Base-by-base conservation (phyloP, 495 filamentous ascomycete species). In the Neurospora sp. region DNA sequence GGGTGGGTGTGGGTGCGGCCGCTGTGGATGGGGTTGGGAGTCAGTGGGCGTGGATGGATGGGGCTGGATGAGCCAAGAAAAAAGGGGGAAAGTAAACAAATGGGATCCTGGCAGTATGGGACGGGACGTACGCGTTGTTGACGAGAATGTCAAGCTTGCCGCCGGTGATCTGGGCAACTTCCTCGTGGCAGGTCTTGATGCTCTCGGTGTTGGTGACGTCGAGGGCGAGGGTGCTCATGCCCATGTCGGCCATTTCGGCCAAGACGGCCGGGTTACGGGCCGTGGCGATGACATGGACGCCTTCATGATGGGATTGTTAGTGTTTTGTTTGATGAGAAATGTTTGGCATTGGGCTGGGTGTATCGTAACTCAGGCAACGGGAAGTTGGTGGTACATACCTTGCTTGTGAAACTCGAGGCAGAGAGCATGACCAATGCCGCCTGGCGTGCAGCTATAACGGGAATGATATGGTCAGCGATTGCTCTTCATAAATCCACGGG, bases 71-170 rank as follows among this genome's bases (percentile, higher is more conserved):
- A 14, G 11, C 20, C 4, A 7, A 16, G 20, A 35, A 7, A 40
- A 46, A 4, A 69, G 12, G 62, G 72, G 18, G 71, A 66, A 12
- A 66, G 71, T 14, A 38, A 44, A 69, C 35, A 20, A 16, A 46
- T 12, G 35, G 48, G 11, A 41, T 1, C 2, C 46, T 23, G 23
- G 20, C n/a, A 40, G 20, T 1, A 10, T 16, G 66, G 35, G 20
- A 9, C 31, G n/a, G 38, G 23, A 78, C 85, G 46, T 66, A 86
- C 84, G 89, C 89, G 77, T 92, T 92, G 78, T 93, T 93, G 72
- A 93, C 84, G 20, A 92, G 83, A 70, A 87, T 86, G 77, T 91
- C 87, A n/a, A 92, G 81, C 70, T 77, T 86, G 12, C 88, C 88
- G 70, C 83, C 84, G 0, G 88, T 90, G 40, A 87, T 72, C n/a